phyloP scores from a whole-genome alignment of 2,329 filamentous ascomycete species.

The Fusarium subglutinans region DNA sequence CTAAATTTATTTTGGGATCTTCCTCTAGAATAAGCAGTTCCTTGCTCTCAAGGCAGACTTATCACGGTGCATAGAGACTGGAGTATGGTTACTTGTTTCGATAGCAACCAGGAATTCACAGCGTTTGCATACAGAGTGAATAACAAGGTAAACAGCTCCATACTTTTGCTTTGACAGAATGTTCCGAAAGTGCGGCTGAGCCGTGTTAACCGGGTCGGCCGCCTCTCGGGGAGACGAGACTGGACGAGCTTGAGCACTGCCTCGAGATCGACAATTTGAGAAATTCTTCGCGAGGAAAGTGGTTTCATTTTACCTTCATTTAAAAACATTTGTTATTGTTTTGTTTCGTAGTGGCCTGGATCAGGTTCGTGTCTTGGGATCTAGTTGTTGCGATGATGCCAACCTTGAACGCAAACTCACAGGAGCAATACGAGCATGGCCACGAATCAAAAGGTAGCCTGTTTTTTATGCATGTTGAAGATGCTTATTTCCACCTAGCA shows the following conservation, averaged over 20 bases:
- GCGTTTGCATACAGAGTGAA: accelerated
- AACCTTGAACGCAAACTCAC: not conserved
- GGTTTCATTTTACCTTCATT: too few relatives aligned
- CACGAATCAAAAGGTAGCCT: accelerated
- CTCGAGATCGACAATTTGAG: not conserved
- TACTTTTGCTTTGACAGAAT: not conserved
- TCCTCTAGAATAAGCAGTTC: too few relatives aligned
- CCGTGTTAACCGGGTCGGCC: not conserved
- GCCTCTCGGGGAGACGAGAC: not conserved
- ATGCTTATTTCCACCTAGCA: not conserved
- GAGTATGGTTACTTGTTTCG: not conserved
- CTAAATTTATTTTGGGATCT: accelerated
- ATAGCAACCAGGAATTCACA: not conserved
- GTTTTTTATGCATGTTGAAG: accelerated
- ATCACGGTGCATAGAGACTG: accelerated
- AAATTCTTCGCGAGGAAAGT: accelerated
- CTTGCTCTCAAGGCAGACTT: not conserved
- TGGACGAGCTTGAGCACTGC: not conserved
- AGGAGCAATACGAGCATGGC: not conserved
- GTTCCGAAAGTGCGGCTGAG: not conserved
- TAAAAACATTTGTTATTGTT: accelerated
- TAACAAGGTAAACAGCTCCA: not conserved
- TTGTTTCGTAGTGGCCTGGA: too few relatives aligned
- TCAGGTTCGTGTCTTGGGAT: accelerated
- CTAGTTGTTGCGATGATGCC: too few relatives aligned